Conservation (phyloP, 495 filamentous ascomycete species). For the Trypethelium eluteriae region DNA sequence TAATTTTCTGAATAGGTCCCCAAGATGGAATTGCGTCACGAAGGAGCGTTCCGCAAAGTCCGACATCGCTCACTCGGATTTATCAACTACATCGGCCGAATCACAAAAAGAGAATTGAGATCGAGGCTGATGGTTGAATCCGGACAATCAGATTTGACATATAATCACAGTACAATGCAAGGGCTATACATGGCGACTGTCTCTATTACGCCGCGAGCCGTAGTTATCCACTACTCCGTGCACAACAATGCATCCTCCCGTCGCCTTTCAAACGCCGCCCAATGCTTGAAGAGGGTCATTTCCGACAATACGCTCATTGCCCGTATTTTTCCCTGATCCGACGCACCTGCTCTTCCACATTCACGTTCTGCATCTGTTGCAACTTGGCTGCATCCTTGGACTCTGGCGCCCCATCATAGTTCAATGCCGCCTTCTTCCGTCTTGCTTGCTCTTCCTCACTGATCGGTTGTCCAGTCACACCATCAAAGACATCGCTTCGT, state of each 20-base stretch:
- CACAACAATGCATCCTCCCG: background rate
- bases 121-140: too few species aligned
- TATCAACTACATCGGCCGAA: too few species aligned
- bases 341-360: conserved; percentile 65
- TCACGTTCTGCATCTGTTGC: conserved; percentile 53
- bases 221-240: background rate
- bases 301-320: background rate
- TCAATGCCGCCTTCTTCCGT: conserved; percentile 60
- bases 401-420: conserved; percentile 57
- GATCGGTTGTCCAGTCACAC: conserved; percentile 51
- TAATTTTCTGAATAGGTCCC: too few species aligned
- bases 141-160: too few species aligned
- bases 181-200: background rate
- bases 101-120: too few species aligned
- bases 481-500: conserved; percentile 85
- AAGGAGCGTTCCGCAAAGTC: too few species aligned
- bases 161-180: background rate
- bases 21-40: too few species aligned
- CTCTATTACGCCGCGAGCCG: background rate
- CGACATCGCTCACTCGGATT: too few species aligned
- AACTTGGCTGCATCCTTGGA: conserved; percentile 49
- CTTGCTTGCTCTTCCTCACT: conserved; percentile 67
- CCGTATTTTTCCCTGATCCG: conserved; percentile 58
- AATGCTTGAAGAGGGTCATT: background rate
- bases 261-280: background rate